Evolutionary conservation across 2,329 filamentous ascomycete species (phyloP), one percentile per base, ranked within the genome.

Genomic region (Emergomyces africanus): DNA sequence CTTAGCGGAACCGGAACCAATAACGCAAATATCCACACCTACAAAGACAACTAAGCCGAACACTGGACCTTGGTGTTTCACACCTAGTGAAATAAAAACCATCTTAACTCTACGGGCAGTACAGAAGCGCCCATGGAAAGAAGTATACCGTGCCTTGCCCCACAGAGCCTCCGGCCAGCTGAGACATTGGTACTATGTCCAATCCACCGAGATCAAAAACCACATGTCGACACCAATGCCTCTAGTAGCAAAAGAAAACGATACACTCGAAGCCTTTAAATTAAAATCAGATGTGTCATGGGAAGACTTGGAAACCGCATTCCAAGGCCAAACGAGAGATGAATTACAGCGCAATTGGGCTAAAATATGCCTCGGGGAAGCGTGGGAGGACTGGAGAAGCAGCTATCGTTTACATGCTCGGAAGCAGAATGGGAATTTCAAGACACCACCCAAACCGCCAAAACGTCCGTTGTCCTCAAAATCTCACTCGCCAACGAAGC

Each of bases 261-360:
- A 59, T n/a, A 18, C 3, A n/a, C 35, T 59, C 9, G 48, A 50
- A 5, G 48, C 39, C 28, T 39, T 64, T 25, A 37, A 54, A n/a
- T 35, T 23, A 59, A 23, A 54, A 20, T 18, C 53, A 51, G 46
- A 46, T 4, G 25, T 44, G 39, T 57, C 58, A 37, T 63, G 61
- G 59, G 58, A 58, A n/a, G 58, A 48, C 18, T 35, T 64, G 12
- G 44, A 54, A 53, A 48, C 59, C 23, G 35, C 37, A 57, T 63
- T 64, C 57, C 18, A 37, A 50, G 33, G 39, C 14, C 59, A 39
- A 44, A 61, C 33, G n/a, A 54, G 53, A 35, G 39, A 58, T 33
- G 58, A 63, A 20, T 20, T 61, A 54, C 41, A 61, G 41, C 58
- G 54, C 57, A n/a, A 61, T 54, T 64, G 63, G 61, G 51, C 60